Evolutionary conservation across 345 rosid species (phyloP).

Genomic region (Cardamine chenopodiifolia): DNA sequence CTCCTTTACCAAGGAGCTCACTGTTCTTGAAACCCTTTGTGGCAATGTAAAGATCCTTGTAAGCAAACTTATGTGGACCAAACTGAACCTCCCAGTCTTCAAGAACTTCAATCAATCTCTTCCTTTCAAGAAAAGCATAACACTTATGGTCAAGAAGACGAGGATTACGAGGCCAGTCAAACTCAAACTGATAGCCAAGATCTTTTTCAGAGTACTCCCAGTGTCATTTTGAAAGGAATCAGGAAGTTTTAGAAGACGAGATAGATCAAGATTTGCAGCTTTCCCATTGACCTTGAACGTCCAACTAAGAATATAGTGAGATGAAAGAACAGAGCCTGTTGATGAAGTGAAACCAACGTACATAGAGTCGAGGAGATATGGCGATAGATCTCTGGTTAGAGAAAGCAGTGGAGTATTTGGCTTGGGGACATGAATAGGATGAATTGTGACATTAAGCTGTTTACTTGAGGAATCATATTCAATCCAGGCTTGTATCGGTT

Average conservation of each 20-base stretch:
- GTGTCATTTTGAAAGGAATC: not conserved
- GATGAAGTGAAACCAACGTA: conserved; percentile 65
- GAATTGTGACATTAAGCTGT: conserved; percentile 55
- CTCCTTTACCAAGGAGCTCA: conserved; percentile 51
- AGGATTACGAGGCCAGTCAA: conserved; percentile 1
- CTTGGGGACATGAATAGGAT: conserved; percentile 50
- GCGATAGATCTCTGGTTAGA: conserved; percentile 57
- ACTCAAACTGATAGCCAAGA: conserved; percentile 37
- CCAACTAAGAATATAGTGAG: conserved; percentile 61
- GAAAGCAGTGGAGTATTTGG: conserved; percentile 60
- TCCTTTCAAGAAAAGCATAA: conserved; percentile 33
- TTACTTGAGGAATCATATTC: conserved; percentile 64
- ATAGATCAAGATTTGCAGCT: conserved; percentile 42
- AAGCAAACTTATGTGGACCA: conserved; percentile 49
- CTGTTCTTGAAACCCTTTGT: conserved; percentile 54
- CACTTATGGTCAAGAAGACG: conserved; percentile 20
- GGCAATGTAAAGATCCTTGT: conserved; percentile 44
- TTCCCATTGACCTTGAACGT: conserved; percentile 52
- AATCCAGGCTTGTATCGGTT: conserved; percentile 71
- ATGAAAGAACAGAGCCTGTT: conserved; percentile 33
- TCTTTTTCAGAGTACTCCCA: conserved; percentile 23
- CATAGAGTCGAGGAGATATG: conserved; percentile 35
- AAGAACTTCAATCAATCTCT: conserved; percentile 41
- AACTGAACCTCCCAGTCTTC: conserved; percentile 57
- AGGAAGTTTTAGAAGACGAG: conserved; percentile 59